Conservation (phyloP, 345 rosid genomes). For the Geranium brycei region DNA sequence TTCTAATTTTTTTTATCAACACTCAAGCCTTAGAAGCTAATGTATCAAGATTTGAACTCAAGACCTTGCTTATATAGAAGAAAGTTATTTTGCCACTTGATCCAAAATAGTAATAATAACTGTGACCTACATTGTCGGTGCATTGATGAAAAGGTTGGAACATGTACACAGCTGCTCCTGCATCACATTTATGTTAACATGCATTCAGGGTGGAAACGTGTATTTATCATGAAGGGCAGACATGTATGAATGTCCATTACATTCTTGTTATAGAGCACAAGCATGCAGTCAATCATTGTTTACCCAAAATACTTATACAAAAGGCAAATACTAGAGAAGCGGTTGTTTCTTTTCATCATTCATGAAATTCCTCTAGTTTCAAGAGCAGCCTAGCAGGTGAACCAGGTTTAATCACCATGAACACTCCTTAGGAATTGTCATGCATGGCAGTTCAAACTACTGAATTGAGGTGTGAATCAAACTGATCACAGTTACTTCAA, state of each 20-base stretch:
- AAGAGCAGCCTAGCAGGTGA: not conserved
- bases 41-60: too few species aligned
- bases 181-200: not conserved
- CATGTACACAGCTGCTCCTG: not conserved
- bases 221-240: not conserved
- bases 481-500: not conserved
- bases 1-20: too few species aligned
- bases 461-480: not conserved
- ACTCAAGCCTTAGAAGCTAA: too few species aligned
- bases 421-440: not conserved
- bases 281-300: not conserved
- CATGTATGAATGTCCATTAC: not conserved
- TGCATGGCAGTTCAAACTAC: not conserved
- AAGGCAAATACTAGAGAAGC: not conserved
- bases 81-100: too few species aligned
- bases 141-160: too few species aligned
- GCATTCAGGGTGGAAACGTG: not conserved
- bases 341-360: not conserved
- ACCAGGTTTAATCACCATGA: too few species aligned
- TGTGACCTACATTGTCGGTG: too few species aligned
- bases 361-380: not conserved
- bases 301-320: not conserved
- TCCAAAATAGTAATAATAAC: too few species aligned
- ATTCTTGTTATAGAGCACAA: not conserved
- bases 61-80: too few species aligned